phyloP scores from a whole-genome alignment of 345 rosid species.

The Gossypioides kirkii region DNA sequence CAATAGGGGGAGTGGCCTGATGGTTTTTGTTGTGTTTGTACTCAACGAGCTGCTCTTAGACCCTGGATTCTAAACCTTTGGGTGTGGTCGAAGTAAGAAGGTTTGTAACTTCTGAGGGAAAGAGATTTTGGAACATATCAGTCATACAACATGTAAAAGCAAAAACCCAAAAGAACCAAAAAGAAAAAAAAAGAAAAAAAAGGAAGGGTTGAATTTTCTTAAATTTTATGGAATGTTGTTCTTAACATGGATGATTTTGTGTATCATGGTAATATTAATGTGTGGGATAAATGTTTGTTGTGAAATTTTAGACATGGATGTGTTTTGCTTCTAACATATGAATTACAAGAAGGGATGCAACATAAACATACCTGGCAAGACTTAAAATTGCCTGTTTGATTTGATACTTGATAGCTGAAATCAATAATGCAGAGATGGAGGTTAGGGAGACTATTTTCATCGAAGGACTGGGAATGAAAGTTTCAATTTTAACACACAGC shows the following conservation, averaged over 20 bases:
- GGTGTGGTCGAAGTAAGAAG: not conserved
- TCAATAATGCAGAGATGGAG: too few relatives aligned
- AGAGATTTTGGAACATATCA: not conserved
- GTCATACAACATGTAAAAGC: not conserved
- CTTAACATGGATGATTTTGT: not conserved
- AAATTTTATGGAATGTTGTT: not conserved
- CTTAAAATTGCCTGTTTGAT: too few relatives aligned
- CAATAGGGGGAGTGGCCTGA: not conserved
- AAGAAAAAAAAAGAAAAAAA: not conserved
- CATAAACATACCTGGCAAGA: too few relatives aligned
- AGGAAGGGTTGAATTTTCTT: not conserved
- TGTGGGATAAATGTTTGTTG: not conserved
- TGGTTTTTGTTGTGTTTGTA: constrained; percentile 3
- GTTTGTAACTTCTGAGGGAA: not conserved
- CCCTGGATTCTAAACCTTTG: not conserved
- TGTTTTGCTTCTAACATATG: too few relatives aligned
- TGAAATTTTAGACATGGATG: too few relatives aligned
- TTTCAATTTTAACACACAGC: too few relatives aligned
- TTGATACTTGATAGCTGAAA: too few relatives aligned
- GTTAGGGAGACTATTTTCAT: too few relatives aligned
- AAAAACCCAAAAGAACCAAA: not conserved
- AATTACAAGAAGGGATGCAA: too few relatives aligned
- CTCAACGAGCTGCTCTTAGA: constrained; percentile 1
- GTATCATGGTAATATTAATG: not conserved
- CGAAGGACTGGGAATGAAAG: too few relatives aligned